Evolutionary conservation across 306 rosid species (phyloP).

Genomic region (Prunus salicina): DNA sequence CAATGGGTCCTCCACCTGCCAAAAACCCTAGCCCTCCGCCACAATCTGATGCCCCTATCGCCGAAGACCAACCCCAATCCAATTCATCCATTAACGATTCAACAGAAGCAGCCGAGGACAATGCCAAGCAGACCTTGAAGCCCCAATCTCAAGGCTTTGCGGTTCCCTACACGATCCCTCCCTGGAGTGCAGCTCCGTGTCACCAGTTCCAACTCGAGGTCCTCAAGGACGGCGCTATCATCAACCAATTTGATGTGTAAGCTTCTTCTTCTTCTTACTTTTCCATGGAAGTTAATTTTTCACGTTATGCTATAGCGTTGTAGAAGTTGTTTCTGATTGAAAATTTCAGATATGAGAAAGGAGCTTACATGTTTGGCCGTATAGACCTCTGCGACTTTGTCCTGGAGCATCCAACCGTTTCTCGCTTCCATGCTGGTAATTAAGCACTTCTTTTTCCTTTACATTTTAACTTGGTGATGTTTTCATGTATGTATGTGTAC

Average conservation of each 20-base stretch:
- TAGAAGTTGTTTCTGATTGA: not conserved
- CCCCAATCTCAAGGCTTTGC: conserved; percentile 28
- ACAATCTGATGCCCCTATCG: not conserved
- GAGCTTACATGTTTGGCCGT: conserved; percentile 96
- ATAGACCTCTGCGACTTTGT: conserved; percentile 85
- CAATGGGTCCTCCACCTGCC: conserved; percentile 47
- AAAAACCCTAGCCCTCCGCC: conserved; percentile 13
- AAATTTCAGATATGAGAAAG: conserved; percentile 58
- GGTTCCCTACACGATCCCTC: conserved; percentile 75
- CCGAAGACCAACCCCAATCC: conserved; percentile 9
- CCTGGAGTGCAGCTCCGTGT: conserved; percentile 75
- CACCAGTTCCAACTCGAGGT: conserved; percentile 78
- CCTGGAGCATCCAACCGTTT: conserved; percentile 83
- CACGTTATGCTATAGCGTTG: not conserved
- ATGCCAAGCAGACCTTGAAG: conserved; percentile 20
- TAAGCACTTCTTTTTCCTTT: conserved; percentile 3
- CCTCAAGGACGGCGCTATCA: conserved; percentile 77
- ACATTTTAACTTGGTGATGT: not conserved
- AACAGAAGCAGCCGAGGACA: conserved; percentile 19
- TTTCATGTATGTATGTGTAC: not conserved
- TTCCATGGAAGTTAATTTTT: not conserved
- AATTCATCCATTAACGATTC: conserved; percentile 13
- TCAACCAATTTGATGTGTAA: conserved; percentile 51
- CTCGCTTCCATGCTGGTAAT: conserved; percentile 84
- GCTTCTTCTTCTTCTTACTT: conserved; percentile 1